Evolutionary conservation across 179 eudicot species (phyloP).

Genomic region (Sideroxylon spinosum): DNA sequence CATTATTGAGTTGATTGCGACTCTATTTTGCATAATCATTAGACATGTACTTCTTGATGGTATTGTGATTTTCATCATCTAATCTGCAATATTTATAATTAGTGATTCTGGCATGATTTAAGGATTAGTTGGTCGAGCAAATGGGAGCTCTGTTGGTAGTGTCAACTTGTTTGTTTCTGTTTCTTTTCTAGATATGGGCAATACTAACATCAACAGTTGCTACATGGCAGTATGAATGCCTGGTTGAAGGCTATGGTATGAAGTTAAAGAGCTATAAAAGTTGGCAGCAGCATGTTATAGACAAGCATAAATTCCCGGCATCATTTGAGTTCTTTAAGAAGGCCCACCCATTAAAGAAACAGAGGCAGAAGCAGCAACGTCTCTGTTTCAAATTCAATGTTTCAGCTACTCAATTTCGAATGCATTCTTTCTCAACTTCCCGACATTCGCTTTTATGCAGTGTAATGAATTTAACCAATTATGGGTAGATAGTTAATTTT

Average conservation of each 20-base stretch:
- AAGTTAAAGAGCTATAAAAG: conserved; percentile 81
- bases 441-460: conserved; percentile 11
- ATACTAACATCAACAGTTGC: not conserved
- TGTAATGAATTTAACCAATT: not conserved
- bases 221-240: conserved; percentile 73
- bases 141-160: not conserved
- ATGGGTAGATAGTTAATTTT: not conserved
- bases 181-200: not conserved
- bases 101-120: not conserved
- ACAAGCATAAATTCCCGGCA: conserved; percentile 82
- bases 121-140: not conserved
- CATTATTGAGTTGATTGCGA: not conserved
- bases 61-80: not conserved
- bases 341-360: conserved; percentile 72
- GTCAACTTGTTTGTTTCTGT: not conserved
- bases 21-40: not conserved
- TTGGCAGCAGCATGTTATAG: conserved; percentile 85
- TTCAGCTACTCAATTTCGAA: no score
- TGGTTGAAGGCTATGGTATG: conserved; percentile 75
- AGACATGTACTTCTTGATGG: not conserved
- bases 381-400: no score
- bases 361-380: conserved; percentile 50
- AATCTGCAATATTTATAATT: not conserved
- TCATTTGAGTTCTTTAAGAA: conserved; percentile 84
- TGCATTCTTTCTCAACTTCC: no score